Conservation (phyloP, 2,329 filamentous ascomycete genomes). For the Aspergillus aculeatus region DNA sequence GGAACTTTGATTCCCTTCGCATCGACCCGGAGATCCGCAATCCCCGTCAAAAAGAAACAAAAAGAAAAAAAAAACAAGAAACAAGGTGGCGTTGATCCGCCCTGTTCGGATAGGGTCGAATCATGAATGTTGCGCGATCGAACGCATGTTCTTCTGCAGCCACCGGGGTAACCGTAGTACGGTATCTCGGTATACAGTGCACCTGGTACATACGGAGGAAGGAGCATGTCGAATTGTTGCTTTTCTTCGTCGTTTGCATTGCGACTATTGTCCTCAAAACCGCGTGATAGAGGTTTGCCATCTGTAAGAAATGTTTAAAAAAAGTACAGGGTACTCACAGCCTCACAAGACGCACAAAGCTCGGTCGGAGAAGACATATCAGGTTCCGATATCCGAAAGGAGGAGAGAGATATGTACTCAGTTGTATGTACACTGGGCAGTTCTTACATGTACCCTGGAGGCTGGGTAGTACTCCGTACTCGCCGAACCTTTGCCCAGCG, state of each 20-base stretch:
- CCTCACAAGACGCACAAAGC: background rate
- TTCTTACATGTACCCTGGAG: too few relatives aligned
- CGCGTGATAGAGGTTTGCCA: background rate
- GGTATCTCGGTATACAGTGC: background rate
- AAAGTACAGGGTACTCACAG: background rate
- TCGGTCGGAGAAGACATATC: background rate
- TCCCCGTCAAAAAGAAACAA: too few relatives aligned
- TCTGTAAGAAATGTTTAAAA: too few relatives aligned
- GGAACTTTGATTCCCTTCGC: background rate
- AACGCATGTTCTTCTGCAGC: constrained; percentile 16
- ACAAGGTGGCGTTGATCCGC: constrained; percentile 5
- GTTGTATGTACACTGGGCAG: background rate
- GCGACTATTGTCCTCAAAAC: background rate
- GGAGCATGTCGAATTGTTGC: background rate
- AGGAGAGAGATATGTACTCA: background rate
- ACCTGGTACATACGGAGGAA: background rate
- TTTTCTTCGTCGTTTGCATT: background rate
- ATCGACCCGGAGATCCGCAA: background rate
- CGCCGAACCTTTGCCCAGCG: background rate
- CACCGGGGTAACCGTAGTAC: background rate
- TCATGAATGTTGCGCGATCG: constrained; percentile 6
- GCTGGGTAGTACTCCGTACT: background rate
- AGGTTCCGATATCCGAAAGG: background rate
- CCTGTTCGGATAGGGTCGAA: background rate
- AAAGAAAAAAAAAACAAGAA: background rate